Conservation (phyloP, 164 flowering plant species). For the Piper longum region DNA sequence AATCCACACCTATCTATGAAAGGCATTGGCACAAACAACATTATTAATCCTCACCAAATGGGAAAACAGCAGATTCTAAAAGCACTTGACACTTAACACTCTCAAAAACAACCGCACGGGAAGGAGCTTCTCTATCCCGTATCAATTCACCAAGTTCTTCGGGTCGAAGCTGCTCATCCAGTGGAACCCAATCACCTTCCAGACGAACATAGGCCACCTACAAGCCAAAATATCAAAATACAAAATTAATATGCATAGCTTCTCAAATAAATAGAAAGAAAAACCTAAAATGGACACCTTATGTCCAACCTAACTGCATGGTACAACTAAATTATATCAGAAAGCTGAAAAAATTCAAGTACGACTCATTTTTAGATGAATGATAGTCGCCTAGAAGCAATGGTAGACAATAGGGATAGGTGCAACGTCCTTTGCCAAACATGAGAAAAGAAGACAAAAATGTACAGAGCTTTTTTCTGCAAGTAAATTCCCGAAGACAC, state of each 20-base stretch:
- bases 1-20: constrained; percentile 78
- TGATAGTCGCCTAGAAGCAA: no score
- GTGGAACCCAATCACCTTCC: constrained; percentile 97
- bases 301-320: background rate
- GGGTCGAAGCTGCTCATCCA: constrained; percentile 63
- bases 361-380: no score
- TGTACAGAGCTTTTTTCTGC: no score
- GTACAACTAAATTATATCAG: no score
- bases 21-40: constrained; percentile 5
- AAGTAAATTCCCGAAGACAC: no score
- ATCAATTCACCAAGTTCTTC: constrained; percentile 65
- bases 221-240: background rate
- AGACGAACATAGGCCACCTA: constrained; percentile 34
- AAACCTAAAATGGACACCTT: background rate
- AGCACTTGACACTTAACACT: constrained; percentile 30
- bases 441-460: no score
- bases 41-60: background rate
- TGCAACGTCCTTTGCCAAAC: no score
- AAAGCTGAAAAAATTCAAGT: no score
- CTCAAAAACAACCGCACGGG: constrained; percentile 91
- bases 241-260: no score
- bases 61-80: background rate
- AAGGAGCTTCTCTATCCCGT: constrained; percentile 70
- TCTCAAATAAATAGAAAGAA: background rate
- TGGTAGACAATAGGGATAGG: no score